Evolutionary conservation across 2,329 filamentous ascomycete species (phyloP), one percentile per base, ranked within the genome.

Genomic region (Xylaria polymorpha): DNA sequence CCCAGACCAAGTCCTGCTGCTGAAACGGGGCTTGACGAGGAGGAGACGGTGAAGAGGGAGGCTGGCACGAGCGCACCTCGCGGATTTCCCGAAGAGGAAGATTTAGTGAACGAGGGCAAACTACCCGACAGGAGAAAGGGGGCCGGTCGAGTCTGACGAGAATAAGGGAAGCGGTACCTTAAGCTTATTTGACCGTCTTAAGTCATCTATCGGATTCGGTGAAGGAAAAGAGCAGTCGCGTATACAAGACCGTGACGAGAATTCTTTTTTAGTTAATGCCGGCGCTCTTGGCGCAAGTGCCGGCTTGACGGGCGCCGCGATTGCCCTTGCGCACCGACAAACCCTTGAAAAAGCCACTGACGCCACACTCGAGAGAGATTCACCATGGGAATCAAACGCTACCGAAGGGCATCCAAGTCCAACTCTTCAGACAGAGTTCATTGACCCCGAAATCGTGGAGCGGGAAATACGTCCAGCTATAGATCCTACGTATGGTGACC

Each of bases 181-280:
- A 44, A 79, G 85, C 29, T 82, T 88, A 71, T 86, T 87, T 64
- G 81, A 81, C 74, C 81, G 86, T 69, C 82, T 85, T 78, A 85
- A 83, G 72, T 80, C 77, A 69, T 80, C 81, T 12, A 80, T 81
- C 57, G 81, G 81, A 67, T 77, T 74, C 61, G 61, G 71, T 63
- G 79, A 79, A 41, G 77, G 74, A 41, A 79, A 81, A 65, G 77
- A 81, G 32, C 69, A 70, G 29, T 55, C 74, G 37, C 69, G 61
- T n/a, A 46, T 66, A 35, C 71, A 82, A 66, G 81, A 83, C 57
- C 75, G 79, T 50, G 79, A 79, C 71, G 81, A 82, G 79, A 80
- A 85, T 82, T 88, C 88, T 90, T 90, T 91, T 90, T 90, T 90
- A 90, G 89, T 81, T 90, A 88, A 87, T 85, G 87, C 89, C 88